These are phyloP conservation scores for Pythium myriotylum DNA, from an alignment of 352 stramenopile species.

Conservation along the genomic window DNA sequence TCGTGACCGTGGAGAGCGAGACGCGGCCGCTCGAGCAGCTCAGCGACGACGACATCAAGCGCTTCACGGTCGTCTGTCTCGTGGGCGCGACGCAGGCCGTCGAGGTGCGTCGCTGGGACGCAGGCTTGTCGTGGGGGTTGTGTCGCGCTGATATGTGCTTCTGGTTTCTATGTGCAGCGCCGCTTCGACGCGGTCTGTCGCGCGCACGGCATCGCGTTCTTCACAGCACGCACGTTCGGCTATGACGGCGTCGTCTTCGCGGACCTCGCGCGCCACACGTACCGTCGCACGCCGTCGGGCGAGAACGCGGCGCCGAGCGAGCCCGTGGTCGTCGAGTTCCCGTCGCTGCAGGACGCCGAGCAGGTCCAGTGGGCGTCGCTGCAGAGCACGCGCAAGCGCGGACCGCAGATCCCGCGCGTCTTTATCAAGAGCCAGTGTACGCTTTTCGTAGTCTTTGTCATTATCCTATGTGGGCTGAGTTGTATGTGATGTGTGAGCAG, in stretches of 20 bases:
- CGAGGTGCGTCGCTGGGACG: conserved; percentile 39
- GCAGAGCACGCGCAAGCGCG: conserved; percentile 68
- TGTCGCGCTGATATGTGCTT: background rate
- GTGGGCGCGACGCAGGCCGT: conserved; percentile 44
- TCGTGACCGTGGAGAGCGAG: conserved; percentile 87
- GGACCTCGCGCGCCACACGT: conserved; percentile 73
- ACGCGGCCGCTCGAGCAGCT: conserved; percentile 56
- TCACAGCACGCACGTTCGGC: conserved; percentile 73
- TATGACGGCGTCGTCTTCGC: conserved; percentile 80
- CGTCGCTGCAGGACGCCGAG: conserved; percentile 52
- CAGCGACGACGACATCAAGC: conserved; percentile 75
- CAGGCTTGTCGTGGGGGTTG: background rate
- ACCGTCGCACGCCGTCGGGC: conserved; percentile 45
- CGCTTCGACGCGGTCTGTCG: conserved; percentile 66
- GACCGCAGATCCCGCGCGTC: conserved; percentile 69
- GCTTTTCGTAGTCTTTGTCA: conserved; percentile 6
- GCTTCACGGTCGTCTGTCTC: conserved; percentile 89
- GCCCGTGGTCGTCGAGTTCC: conserved; percentile 51
- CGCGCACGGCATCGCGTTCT: conserved; percentile 64
- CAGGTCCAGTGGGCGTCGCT: conserved; percentile 62
- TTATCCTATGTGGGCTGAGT: too few species aligned
- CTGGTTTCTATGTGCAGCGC: conserved; percentile 29
- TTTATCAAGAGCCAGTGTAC: conserved; percentile 81
- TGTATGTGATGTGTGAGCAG: conserved; percentile 24
- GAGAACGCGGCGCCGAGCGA: conserved; percentile 34